These are phyloP conservation scores for Penicillium sclerotiorum DNA, from an alignment of 2,329 filamentous ascomycete species.

Conservation along the genomic window DNA sequence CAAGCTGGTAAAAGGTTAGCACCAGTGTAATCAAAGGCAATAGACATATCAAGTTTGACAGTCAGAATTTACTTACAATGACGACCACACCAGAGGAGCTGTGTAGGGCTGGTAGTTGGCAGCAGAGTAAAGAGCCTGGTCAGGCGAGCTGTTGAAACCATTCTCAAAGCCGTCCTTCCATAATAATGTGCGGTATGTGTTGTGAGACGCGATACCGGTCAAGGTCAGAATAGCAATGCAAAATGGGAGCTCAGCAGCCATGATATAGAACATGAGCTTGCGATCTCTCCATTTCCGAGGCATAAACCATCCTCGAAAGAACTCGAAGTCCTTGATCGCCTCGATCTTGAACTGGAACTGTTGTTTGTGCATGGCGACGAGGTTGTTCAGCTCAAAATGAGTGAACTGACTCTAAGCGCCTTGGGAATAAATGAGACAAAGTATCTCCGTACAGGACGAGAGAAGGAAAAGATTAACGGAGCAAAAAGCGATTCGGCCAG, in stretches of 20 bases:
- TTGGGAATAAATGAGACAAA: background rate
- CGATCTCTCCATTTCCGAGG: slow-evolving; percentile 59
- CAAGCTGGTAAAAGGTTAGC: slow-evolving; percentile 47
- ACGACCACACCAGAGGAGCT: slow-evolving; percentile 61
- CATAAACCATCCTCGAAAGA: slow-evolving; percentile 34
- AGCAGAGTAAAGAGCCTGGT: slow-evolving; percentile 58
- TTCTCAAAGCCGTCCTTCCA: slow-evolving; percentile 64
- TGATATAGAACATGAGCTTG: slow-evolving; percentile 54
- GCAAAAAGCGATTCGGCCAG: slow-evolving; percentile 32
- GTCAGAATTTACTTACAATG: slow-evolving; percentile 52
- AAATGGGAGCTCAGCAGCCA: slow-evolving; percentile 59
- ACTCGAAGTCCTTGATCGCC: slow-evolving; percentile 8
- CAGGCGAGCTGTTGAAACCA: slow-evolving; percentile 65
- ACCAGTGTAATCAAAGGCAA: too few relatives aligned
- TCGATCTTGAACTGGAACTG: slow-evolving; percentile 5
- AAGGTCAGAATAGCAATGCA: slow-evolving; percentile 61
- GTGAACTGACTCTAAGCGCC: background rate
- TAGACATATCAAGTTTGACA: too few relatives aligned
- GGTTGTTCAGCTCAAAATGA: background rate
- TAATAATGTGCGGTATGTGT: slow-evolving; percentile 62
- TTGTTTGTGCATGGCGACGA: slow-evolving; percentile 36
- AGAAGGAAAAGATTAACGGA: slow-evolving; percentile 2
- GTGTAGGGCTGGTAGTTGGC: slow-evolving; percentile 61
- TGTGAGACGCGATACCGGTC: slow-evolving; percentile 63
- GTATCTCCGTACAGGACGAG: background rate